Base-by-base conservation (phyloP, 2,329 filamentous ascomycete genomes). In the Chlorencoelia australis region DNA sequence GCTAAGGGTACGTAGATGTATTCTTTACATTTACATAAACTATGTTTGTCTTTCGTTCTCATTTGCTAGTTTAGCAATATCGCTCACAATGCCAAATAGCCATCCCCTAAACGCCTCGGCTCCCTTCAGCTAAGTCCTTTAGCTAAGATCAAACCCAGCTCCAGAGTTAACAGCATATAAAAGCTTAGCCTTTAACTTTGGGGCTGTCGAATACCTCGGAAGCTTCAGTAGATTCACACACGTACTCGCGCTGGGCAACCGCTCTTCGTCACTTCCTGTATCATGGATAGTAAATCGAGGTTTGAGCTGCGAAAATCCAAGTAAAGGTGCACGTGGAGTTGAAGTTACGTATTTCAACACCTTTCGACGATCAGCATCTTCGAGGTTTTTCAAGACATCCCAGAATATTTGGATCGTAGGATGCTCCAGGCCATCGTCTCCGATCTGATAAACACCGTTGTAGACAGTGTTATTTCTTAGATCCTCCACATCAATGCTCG, bases 331-430 rank as follows among this genome's bases (percentile, higher is more conserved):
- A 24, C 91, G 71, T 0, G 91, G 89, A 7, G 91, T 95, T 18
- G 82, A 89, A 4, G 88, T 98, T 30, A 96, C 91, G 50, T 95
- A 98, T 54, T 94, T 94, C 45, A 98, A 70, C 41, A 98, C 83
- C 39, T 88, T 83, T 16, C 87, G 70, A 3, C 85, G 71, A 56
- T 96, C 83, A 15, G 67, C 67, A 51, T 95, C 88, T 7, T 69
- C 69, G 43, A 98, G 71, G 3, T 67, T 65, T 38, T 74, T 69
- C 78, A 98, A 80, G 31, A 94, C 87, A 45, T 83, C 70, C 91
- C 91, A 98, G 65, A 98, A 96, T 34, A 93, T 64, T 55, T 80
- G 67, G 32, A 98, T 70, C 0, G 84, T 91, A 0, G 82, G 78
- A 53, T 98, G 91, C 53, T 98, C 89, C 40, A 77, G 59, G 3